A percentile compares a stretch with the other conserved stretches of the same genome.
These are phyloP conservation scores for Bipolaris oryzae DNA, from an alignment of 2,329 filamentous ascomycete species.

Conservation along the genomic window DNA sequence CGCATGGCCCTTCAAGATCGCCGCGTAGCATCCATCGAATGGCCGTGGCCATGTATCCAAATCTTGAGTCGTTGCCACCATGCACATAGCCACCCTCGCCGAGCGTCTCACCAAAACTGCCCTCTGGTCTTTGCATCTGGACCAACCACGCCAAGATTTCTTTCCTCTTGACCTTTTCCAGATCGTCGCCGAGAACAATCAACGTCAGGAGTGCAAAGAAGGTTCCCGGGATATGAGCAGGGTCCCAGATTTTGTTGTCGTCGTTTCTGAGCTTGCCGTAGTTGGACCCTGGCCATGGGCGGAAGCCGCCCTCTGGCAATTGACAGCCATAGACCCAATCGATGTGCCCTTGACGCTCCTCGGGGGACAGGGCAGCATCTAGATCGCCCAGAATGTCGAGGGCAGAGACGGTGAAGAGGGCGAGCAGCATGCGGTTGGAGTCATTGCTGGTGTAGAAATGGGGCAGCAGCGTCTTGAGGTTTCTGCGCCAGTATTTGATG, in stretches of 20 bases:
- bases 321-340: constrained; percentile 87
- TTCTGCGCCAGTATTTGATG: constrained; percentile 91
- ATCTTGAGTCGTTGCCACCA: constrained; percentile 83
- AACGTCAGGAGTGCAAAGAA: constrained; percentile 85
- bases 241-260: constrained; percentile 67
- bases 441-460: constrained; percentile 85
- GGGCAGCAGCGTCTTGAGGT: constrained; percentile 80
- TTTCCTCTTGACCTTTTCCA: constrained; percentile 67
- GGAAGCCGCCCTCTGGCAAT: constrained; percentile 85
- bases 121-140: constrained; percentile 77
- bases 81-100: constrained; percentile 65
- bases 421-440: constrained; percentile 86
- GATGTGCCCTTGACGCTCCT: constrained; percentile 63
- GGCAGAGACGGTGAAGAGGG: constrained; percentile 85
- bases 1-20: constrained; percentile 56
- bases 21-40: constrained; percentile 83
- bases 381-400: constrained; percentile 78
- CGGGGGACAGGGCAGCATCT: constrained; percentile 58
- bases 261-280: constrained; percentile 56
- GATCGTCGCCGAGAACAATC: constrained; percentile 66
- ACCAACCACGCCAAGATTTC: constrained; percentile 76
- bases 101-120: constrained; percentile 87
- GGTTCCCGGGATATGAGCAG: constrained; percentile 84
- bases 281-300: constrained; percentile 76
- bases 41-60: constrained; percentile 82